Evolutionary conservation across 345 rosid species (phyloP), one percentile per base, ranked within the genome.

Genomic region (Conringia planisiliqua): DNA sequence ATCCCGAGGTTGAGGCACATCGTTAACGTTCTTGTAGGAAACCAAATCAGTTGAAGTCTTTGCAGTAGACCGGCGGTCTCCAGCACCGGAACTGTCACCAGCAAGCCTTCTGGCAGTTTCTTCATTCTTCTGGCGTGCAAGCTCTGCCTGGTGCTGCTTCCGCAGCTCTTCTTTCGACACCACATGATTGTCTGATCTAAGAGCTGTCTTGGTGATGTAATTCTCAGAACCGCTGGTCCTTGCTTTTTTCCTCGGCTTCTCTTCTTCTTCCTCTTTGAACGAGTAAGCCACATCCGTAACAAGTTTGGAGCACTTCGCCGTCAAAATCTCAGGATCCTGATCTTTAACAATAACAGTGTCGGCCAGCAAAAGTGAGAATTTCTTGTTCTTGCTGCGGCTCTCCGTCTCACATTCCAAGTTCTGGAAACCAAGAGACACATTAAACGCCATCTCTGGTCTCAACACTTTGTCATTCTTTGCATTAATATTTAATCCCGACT

Each of bases 61-160:
- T 4, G 80, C 76, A 77, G 83, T 38, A 68, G 83, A 73, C n/a
- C 93, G 84, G 80, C 71, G 82, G 65, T 90, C 91, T 73, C 89
- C 91, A 1, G 83, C 65, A 40, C 88, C 88, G 10, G 68, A 69
- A 1, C 88, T 89, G 32, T 68, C 95, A 72, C 97, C 97, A 66
- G 97, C 96, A 81, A 95, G 97, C 70, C 99, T 80, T 75, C 99
- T 74, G 3, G 97, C 97, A 64, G 97, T 95, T 81, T 95, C 97
- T 89, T 92, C 97, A 76, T 92, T 95, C 81, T 95, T 92, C 85
- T 90, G 95, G 26, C 93, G 97, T 10, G 99, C 99, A 73, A 95
- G 89, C 77, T 95, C 99, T 20, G 97, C 96, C 80, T 95, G 99
- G 67, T 95, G 99, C 96, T 88, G 99, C 82, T 96, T 87, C 71